Percentiles rank a stretch among this genome's conserved stretches.
Conservation (phyloP, 129 eudicot genomes). For the Flaveria bidentis region DNA sequence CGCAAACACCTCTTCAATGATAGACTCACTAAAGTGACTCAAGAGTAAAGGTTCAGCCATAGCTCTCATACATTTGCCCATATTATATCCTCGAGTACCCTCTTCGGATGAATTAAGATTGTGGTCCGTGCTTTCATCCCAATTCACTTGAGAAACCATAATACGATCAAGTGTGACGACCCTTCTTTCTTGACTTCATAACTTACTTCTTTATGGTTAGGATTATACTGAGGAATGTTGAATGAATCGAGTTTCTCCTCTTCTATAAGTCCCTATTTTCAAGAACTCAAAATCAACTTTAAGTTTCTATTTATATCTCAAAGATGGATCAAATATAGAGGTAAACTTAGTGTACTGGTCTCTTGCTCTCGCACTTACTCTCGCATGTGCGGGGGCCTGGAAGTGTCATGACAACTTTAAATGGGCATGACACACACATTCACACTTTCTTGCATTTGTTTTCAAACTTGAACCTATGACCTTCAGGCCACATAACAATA, state of each 20-base stretch:
- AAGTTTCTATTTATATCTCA: background rate
- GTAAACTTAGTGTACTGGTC: too few relatives aligned
- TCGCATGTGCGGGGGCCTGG: too few relatives aligned
- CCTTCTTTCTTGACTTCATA: conserved; percentile 47
- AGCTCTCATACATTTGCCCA: conserved; percentile 54
- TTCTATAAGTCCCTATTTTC: conserved; percentile 40
- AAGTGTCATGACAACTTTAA: too few relatives aligned
- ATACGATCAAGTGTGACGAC: conserved; percentile 39
- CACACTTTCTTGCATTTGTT: too few relatives aligned
- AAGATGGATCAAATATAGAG: too few relatives aligned
- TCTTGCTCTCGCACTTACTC: too few relatives aligned
- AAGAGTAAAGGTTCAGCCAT: conserved; percentile 52
- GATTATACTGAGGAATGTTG: conserved; percentile 45
- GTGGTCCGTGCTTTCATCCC: conserved; percentile 32
- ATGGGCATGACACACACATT: too few relatives aligned
- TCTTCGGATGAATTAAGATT: background rate
- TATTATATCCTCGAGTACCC: conserved; percentile 33
- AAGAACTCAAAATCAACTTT: background rate
- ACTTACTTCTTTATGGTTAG: conserved; percentile 40
- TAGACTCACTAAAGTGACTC: conserved; percentile 50
- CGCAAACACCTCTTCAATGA: conserved; percentile 47
- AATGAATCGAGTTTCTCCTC: conserved; percentile 41
- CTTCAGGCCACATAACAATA: too few relatives aligned
- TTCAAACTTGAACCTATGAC: too few relatives aligned
- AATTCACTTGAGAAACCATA: conserved; percentile 42